Evolutionary conservation across 2,329 filamentous ascomycete species (phyloP), one percentile per base, ranked within the genome.

Genomic region (Thielaviopsis cerberus): DNA sequence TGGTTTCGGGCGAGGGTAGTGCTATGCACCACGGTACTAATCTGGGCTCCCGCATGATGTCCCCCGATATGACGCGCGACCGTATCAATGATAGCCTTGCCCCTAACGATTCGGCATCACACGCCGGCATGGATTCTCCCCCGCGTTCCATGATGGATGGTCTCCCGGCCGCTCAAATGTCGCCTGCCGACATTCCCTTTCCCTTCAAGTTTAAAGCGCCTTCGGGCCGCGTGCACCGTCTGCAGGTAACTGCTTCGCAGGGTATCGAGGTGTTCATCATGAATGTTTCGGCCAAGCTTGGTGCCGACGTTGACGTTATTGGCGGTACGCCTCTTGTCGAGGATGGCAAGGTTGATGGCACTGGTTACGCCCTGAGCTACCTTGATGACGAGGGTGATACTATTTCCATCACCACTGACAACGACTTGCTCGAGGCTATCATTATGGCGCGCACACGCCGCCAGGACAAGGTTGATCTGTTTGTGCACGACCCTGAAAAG

Each of bases 201-300:
- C 82, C 91, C 2, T 98, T 98, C 82, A 98, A 98, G 71, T 98
- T 98, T 79, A 97, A 97, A 75, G 89, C 92, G 1, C 92, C 92
- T 1, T 90, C 88, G 64, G 92, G 91, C 52, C 87, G 92, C 56
- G 90, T 97, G 20, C 92, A 98, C 71, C 83, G 92, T 57, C 74
- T 98, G 55, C 92, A 97, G 66, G 83, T 96, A 26, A 76, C 82
- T 57, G 85, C 89, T 11, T 81, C 85, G 23, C 81, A 88, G 58
- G 92, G 92, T 50, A 81, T 98, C 62, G 80, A 79, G 22, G 81
- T 88, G 50, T 82, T 98, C 60, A 82, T 97, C 26, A 70, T 76
- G 25, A 82, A 80, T 60, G 88, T 98, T 5, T 81, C 82, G 5
- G 77, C 82, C 58, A 98, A 98, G 74, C 81, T 98, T 15, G 91